Percentiles rank a stretch among this genome's conserved stretches.
phyloP scores from a whole-genome alignment of 2,329 filamentous ascomycete genomes.

The Colletotrichum sp. region DNA sequence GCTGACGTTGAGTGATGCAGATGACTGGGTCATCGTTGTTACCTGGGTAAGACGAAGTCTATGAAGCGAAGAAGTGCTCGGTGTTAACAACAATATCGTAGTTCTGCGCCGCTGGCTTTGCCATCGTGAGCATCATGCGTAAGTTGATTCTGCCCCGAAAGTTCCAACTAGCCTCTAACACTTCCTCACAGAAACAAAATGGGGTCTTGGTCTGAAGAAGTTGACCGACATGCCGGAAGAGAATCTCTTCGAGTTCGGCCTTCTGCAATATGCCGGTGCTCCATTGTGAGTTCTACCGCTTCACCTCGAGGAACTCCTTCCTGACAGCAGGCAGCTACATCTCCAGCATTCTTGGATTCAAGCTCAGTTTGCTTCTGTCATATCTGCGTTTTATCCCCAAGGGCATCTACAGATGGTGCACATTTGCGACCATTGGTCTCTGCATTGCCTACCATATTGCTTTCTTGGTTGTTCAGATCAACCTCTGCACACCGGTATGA shows the following conservation, averaged over 20 bases:
- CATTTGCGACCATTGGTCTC: constrained; percentile 36
- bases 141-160: constrained; percentile 12
- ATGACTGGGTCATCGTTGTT: constrained; percentile 23
- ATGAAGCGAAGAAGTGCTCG: neutral
- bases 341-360: constrained; percentile 48
- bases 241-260: constrained; percentile 42
- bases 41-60: constrained; percentile 27
- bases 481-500: constrained; percentile 37
- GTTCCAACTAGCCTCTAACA: neutral
- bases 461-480: constrained; percentile 38
- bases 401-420: constrained; percentile 33
- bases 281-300: constrained; percentile 35
- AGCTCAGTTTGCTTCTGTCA: constrained; percentile 47
- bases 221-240: constrained; percentile 39
- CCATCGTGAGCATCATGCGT: constrained; percentile 39
- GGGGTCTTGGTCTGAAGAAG: constrained; percentile 40
- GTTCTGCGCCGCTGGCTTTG: constrained; percentile 37
- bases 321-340: constrained; percentile 36
- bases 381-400: constrained; percentile 49
- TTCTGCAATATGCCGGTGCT: constrained; percentile 44
- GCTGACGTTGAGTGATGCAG: neutral
- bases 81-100: neutral
- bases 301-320: fast-evolving
- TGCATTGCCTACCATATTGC: constrained; percentile 42
- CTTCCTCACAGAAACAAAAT: constrained; percentile 41